Evolutionary conservation across 2,329 filamentous ascomycete species (phyloP).

Genomic region (Blastomyces silverae): DNA sequence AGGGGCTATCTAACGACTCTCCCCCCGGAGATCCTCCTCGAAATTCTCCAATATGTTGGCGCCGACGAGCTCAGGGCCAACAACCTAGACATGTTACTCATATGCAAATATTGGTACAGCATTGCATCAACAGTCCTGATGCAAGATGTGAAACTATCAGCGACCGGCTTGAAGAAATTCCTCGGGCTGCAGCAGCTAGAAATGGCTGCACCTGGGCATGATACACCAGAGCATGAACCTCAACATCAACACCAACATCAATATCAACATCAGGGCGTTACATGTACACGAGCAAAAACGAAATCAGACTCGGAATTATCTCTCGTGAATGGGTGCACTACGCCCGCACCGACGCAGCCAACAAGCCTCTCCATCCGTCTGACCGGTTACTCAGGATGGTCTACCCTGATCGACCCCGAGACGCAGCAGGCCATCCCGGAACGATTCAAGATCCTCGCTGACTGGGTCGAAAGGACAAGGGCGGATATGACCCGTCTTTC

Average conservation of each 20-base stretch:
- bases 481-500: conserved; percentile 7
- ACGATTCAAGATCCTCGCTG: neutral
- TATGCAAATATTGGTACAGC: conserved; percentile 14
- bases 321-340: neutral
- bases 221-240: neutral
- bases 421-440: conserved; percentile 5
- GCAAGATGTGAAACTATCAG: conserved; percentile 14
- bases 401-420: neutral
- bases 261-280: neutral
- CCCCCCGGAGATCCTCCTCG: conserved; percentile 12
- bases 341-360: neutral
- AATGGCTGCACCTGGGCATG: neutral
- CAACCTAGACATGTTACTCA: conserved; percentile 2
- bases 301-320: neutral
- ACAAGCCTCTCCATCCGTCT: conserved; percentile 2
- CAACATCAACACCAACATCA: neutral
- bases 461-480: conserved; percentile 8
- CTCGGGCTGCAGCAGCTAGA: neutral
- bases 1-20: conserved; percentile 7
- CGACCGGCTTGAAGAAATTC: conserved; percentile 11
- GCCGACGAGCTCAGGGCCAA: conserved; percentile 7
- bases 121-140: conserved; percentile 9
- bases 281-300: neutral
- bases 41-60: conserved; percentile 10
- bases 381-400: neutral